phyloP scores from a whole-genome alignment of 2,329 filamentous ascomycete species.

The Beauveria caledonica region DNA sequence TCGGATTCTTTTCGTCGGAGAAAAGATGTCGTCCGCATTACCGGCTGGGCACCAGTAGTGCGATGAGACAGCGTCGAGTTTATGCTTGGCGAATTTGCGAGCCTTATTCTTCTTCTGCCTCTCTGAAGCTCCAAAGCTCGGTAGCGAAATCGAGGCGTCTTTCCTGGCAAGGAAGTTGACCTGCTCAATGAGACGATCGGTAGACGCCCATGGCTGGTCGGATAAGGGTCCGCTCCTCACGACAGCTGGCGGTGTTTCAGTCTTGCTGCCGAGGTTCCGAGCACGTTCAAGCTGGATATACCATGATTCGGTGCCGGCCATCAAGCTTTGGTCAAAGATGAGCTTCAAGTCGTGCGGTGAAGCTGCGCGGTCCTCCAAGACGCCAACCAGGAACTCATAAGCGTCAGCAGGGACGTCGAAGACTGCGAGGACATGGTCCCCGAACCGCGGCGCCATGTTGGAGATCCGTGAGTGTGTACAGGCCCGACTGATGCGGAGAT shows the following conservation, averaged over 20 bases:
- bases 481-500: background rate
- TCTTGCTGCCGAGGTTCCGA: too few species aligned
- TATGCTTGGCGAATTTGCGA: background rate
- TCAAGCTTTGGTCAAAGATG: constrained; percentile 24
- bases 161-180: constrained; percentile 22
- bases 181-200: constrained; percentile 20
- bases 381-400: constrained; percentile 23
- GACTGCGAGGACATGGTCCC: constrained; percentile 20
- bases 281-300: background rate
- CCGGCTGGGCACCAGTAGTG: constrained; percentile 1
- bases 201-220: background rate
- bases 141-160: constrained; percentile 12
- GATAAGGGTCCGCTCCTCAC: background rate
- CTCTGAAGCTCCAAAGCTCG: background rate
- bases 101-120: background rate
- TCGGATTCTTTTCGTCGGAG: background rate
- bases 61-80: background rate
- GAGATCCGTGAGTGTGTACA: background rate
- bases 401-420: constrained; percentile 27
- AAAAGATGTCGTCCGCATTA: background rate
- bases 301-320: constrained; percentile 23
- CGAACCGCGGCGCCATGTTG: constrained; percentile 14
- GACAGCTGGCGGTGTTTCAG: background rate
- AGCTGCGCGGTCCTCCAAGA: constrained; percentile 21
- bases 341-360: constrained; percentile 20